Percentiles rank a stretch among this genome's conserved stretches.
Conservation (phyloP, 345 rosid species). For the Erucastrum elatum region DNA sequence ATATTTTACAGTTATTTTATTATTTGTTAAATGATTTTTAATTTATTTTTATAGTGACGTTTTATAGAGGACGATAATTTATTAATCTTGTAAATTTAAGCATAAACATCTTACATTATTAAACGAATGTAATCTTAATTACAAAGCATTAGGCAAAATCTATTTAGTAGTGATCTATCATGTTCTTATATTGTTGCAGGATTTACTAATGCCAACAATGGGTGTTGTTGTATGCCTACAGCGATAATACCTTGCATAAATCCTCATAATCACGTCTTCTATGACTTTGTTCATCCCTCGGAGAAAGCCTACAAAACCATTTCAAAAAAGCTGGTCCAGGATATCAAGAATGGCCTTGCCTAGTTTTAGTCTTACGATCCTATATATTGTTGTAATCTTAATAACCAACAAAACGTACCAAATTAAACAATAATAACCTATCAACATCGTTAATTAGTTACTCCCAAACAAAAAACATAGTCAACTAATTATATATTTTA, state of each 20-base stretch:
- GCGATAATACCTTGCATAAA: conserved; percentile 41
- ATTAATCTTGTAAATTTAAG: neutral
- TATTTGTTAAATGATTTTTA: neutral
- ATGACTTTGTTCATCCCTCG: conserved; percentile 73
- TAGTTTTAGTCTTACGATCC: conserved; percentile 17
- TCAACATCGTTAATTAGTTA: neutral
- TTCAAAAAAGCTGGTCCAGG: conserved; percentile 32
- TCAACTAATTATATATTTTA: neutral
- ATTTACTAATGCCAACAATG: conserved; percentile 24
- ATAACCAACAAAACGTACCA: neutral
- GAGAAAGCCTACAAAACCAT: conserved; percentile 54
- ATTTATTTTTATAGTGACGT: neutral
- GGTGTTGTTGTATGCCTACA: conserved; percentile 36
- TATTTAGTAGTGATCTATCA: neutral
- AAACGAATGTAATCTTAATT: neutral
- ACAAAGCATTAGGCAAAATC: neutral
- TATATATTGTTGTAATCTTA: neutral
- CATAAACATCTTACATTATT: neutral
- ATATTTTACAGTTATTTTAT: neutral
- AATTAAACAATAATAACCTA: neutral
- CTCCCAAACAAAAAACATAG: too few relatives aligned
- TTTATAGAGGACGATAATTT: neutral
- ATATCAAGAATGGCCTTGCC: conserved; percentile 33
- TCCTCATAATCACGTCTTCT: conserved; percentile 48
- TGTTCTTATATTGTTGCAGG: conserved; percentile 29